These are phyloP conservation scores for Penicillium malachiteum DNA, from an alignment of 495 filamentous ascomycete genomes.

Conservation along the genomic window DNA sequence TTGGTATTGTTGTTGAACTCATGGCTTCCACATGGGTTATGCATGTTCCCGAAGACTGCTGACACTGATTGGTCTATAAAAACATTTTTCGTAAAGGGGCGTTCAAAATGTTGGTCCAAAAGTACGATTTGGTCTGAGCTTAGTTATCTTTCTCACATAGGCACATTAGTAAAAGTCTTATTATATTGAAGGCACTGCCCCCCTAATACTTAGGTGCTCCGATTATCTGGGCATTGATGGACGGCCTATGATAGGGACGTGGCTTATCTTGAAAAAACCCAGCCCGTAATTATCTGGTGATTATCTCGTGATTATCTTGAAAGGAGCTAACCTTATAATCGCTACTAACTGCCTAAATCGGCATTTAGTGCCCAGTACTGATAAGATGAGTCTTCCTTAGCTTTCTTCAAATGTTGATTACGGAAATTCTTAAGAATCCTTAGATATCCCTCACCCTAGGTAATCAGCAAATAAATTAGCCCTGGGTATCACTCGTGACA, in stretches of 20 bases:
- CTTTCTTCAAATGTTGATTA: background rate
- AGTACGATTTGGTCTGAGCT: no score
- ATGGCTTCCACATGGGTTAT: no score
- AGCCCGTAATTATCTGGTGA: background rate
- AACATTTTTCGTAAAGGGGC: no score
- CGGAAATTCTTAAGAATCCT: background rate
- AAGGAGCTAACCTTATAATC: background rate
- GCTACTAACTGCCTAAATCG: background rate
- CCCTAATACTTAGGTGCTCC: no score
- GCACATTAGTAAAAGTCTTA: no score
- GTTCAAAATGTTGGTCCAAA: no score
- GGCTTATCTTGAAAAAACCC: background rate
- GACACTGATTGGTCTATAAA: no score
- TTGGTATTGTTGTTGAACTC: no score
- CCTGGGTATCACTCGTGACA: background rate
- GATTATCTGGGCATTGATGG: no score
- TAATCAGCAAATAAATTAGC: background rate
- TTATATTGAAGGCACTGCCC: no score
- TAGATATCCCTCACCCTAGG: background rate
- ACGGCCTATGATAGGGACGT: background rate
- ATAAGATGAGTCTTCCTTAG: background rate
- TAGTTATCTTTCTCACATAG: no score
- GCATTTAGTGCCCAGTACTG: background rate
- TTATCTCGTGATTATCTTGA: background rate
- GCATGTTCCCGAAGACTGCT: no score